Evolutionary conservation across 164 flowering plant genomes (phyloP), one percentile per base, ranked within the genome.

Genomic region (Akebia trifoliata): DNA sequence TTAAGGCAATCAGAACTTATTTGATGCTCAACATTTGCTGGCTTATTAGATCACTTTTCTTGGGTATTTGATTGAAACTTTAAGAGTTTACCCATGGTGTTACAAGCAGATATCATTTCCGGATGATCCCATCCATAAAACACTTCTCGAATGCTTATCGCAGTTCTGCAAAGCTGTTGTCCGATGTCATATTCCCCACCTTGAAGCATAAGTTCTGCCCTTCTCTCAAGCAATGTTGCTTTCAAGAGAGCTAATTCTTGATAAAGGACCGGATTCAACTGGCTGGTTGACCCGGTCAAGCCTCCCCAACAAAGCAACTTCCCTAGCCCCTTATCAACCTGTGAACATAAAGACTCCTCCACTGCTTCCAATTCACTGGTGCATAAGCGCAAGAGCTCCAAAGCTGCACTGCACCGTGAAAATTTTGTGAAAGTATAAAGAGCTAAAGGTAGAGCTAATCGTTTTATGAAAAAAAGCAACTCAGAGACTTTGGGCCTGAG

Each of bases 401-500:
- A 29, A 17, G 64, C 57, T 6, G 64, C 40, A 30, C 10, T 52
- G 24, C 64, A 61, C 11, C 57, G 32, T 28, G 57, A 51, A 7
- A 30, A 32, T 32, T 58, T 45, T 21, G 31, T 30, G 32, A 31
- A 51, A 15, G 57, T 52, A 24, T 24, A 4, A 4, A 28, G 4
- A 8, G 66, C 66, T n/a, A 62, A 54, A 35, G 59, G 59, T 18
- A 54, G 29, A 47, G 38, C 62, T 24, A 67, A 15, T 49, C 26
- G 45, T 18, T 56, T 56, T 22, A 56, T 46, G 21, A 67, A 46
- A 32, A 28, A 50, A 8, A 61, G 30, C 59, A 50, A 48, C 60
- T 55, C 70, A n/a, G 37, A 50, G 48, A 50, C 62, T 32, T 61
- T 67, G 51, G 42, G 58, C 53, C 50, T 45, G 39, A 67, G 44